Evolutionary conservation across 2,329 filamentous ascomycete genomes (phyloP).

Genomic region (Fusarium graminum): DNA sequence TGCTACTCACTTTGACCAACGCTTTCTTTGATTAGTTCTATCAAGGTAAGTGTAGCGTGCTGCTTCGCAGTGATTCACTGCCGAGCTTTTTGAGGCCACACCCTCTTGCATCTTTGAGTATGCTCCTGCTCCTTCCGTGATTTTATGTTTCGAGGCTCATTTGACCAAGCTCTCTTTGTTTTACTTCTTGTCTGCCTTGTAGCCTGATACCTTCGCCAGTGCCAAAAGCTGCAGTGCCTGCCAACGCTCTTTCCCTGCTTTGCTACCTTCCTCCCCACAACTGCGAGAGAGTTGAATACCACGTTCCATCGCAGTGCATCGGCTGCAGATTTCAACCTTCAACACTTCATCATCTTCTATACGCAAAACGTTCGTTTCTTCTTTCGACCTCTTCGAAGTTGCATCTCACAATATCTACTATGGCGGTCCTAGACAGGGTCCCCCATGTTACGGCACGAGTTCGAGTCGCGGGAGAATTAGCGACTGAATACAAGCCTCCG

Average conservation of each 20-base stretch:
- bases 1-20: neutral
- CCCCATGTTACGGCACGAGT: conserved; percentile 38
- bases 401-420: neutral
- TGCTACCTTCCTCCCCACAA: neutral
- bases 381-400: neutral
- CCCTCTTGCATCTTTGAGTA: neutral
- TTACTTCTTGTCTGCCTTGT: neutral
- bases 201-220: neutral
- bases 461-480: conserved; percentile 34
- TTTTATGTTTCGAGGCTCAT: too few relatives aligned
- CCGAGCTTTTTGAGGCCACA: neutral
- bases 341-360: neutral
- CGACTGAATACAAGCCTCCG: conserved; percentile 39
- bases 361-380: neutral
- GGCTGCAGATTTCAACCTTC: too few relatives aligned
- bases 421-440: conserved; percentile 42
- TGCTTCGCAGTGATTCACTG: neutral
- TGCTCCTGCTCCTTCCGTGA: neutral
- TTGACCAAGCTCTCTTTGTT: neutral
- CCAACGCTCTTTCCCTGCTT: too few relatives aligned
- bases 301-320: neutral
- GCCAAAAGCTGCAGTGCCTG: neutral
- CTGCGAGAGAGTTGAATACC: neutral
- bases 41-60: neutral
- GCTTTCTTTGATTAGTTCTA: neutral